Evolutionary conservation across 2,329 filamentous ascomycete species (phyloP).

Genomic region (Leptographium galeiforme): DNA sequence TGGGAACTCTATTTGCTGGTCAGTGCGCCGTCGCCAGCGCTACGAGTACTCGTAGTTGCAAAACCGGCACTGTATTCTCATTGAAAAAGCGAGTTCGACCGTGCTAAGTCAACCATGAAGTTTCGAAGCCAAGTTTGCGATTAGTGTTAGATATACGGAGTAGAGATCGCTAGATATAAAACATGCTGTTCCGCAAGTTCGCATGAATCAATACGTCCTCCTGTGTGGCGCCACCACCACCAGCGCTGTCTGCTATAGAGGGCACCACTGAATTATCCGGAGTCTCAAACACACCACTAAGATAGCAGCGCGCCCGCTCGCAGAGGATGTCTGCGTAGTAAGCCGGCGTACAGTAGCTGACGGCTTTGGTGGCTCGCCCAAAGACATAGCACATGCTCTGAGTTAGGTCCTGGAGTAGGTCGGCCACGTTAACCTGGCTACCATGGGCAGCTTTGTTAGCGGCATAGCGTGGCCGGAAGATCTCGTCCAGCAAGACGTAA

Average conservation of each 20-base stretch:
- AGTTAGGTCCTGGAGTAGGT: slow-evolving; percentile 59
- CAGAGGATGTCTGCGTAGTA: slow-evolving; percentile 86
- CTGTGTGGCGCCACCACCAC: not conserved
- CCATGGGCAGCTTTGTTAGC: slow-evolving; percentile 18
- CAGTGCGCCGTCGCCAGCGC: too few relatives aligned
- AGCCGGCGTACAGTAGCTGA: slow-evolving; percentile 74
- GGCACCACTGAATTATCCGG: slow-evolving; percentile 1
- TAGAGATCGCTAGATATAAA: not conserved
- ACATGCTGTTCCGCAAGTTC: slow-evolving; percentile 1
- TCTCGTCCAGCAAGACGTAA: slow-evolving; percentile 55
- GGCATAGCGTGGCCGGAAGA: slow-evolving; percentile 34
- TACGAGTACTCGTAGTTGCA: too few relatives aligned
- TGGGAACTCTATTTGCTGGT: too few relatives aligned
- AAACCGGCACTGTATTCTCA: too few relatives aligned
- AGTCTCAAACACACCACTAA: not conserved
- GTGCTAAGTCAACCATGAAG: too few relatives aligned
- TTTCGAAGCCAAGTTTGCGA: too few relatives aligned
- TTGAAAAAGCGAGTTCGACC: too few relatives aligned
- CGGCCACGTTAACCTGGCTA: slow-evolving; percentile 24
- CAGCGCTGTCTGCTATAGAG: not conserved
- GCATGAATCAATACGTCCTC: slow-evolving; percentile 1
- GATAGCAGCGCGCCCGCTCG: slow-evolving; percentile 59
- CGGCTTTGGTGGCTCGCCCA: slow-evolving; percentile 71
- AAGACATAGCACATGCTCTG: slow-evolving; percentile 74
- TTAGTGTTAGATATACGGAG: too few relatives aligned